Evolutionary conservation across 2,329 filamentous ascomycete genomes (phyloP), one percentile per base, ranked within the genome.

Genomic region (Periglandula ipomoeae): DNA sequence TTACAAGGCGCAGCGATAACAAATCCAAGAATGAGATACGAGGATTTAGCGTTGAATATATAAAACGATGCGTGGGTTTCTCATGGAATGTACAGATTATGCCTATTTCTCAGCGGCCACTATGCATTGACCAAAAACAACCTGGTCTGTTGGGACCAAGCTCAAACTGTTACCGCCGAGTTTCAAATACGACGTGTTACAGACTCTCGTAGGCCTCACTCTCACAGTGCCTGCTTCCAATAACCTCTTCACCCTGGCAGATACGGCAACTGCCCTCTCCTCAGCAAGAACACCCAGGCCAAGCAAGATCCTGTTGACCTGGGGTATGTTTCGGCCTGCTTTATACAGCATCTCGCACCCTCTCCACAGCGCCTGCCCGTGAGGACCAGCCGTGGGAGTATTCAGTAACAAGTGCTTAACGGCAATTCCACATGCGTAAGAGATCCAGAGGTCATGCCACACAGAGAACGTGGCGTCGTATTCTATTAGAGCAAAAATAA

Each of bases 381-480:
- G 38, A 0, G 17, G n/a, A 10, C 30, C 23, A 9, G 17, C 15
- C 8, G 13, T 8, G 2, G 5, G 2, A 6, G 40, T 35, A 10
- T 47, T 37, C 22, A 43, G 37, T 3, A 50, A 10, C 13, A 50
- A 24, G n/a, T 46, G 27, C 27, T 35, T 39, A 30, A 50, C 51
- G 3, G 47, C 48, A 4, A 39, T 22, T 17, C 38, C 46, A 30
- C 53, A 52, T 3, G 53, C 48, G n/a, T 51, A 48, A 11, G 40
- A 22, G 24, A 52, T 47, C 50, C 56, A 59, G 39, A 54, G 54
- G 34, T 59, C 58, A 38, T 55, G 51, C 20, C 48, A 55, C 47
- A 56, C 50, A 24, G 55, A 55, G 32, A 57, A 55, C 1, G 47
- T 54, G n/a, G 55, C 51, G 34, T 61, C 58, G 17, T 59, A 62